A percentile compares a stretch with the other conserved stretches of the same genome.
Evolutionary conservation across 2,329 filamentous ascomycete genomes (phyloP).

Genomic region (Byssothecium circinans): DNA sequence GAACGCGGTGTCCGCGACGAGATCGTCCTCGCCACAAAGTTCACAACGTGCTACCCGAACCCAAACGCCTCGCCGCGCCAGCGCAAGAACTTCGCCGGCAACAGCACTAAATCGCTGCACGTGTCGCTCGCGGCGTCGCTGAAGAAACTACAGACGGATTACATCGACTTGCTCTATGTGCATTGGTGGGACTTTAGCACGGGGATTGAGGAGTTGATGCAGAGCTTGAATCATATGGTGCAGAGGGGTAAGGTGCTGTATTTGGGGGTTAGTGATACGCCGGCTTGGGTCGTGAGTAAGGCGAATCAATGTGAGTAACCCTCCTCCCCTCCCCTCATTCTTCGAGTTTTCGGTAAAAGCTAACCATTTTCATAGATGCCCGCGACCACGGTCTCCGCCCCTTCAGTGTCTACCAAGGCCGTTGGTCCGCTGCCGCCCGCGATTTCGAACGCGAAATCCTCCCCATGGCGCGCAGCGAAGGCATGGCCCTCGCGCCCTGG

Average conservation of each 20-base stretch:
- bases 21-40: conserved; percentile 60
- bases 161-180: conserved; percentile 45
- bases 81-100: conserved; percentile 48
- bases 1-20: conserved; percentile 49
- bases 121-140: conserved; percentile 44
- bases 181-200: conserved; percentile 48
- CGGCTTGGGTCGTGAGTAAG: conserved; percentile 49
- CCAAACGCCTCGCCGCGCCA: conserved; percentile 26
- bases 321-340: background rate
- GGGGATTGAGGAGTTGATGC: conserved; percentile 42
- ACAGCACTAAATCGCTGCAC: conserved; percentile 43
- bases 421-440: conserved; percentile 62
- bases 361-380: conserved; percentile 56
- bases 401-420: conserved; percentile 70
- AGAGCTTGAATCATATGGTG: conserved; percentile 40
- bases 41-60: conserved; percentile 41
- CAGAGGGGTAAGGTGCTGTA: conserved; percentile 44
- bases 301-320: conserved; percentile 47
- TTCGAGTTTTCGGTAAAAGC: too few species aligned
- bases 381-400: conserved; percentile 68
- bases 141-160: conserved; percentile 47
- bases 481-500: conserved; percentile 63
- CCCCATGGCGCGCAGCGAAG: conserved; percentile 64
- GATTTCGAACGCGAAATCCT: conserved; percentile 73
- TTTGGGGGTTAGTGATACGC: conserved; percentile 43